Evolutionary conservation across 2,329 filamentous ascomycete genomes (phyloP).

Genomic region (Byssochlamys sp.): DNA sequence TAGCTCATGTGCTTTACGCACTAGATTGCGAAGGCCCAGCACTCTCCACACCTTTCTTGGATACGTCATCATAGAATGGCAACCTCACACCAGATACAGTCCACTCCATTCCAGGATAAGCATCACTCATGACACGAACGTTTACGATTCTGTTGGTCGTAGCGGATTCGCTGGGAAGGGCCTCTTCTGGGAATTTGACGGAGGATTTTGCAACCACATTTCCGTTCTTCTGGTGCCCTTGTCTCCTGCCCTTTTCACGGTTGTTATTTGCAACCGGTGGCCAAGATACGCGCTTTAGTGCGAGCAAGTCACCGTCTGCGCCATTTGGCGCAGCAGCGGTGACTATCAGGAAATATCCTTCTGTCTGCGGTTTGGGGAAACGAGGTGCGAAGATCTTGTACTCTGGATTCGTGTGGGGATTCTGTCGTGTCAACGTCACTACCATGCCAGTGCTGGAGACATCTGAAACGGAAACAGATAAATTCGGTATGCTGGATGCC

Average conservation of each 20-base stretch:
- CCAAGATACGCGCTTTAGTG: conserved; percentile 81
- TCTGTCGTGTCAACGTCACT: conserved; percentile 52
- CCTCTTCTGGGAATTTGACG: conserved; percentile 21
- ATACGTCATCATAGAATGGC: conserved; percentile 26
- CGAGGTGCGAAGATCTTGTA: conserved; percentile 73
- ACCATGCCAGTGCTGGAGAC: conserved; percentile 54
- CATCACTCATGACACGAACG: conserved; percentile 73
- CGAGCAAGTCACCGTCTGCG: conserved; percentile 65
- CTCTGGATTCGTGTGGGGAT: conserved; percentile 55
- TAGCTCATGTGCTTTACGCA: not conserved
- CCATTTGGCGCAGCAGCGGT: conserved; percentile 35
- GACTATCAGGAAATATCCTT: conserved; percentile 82
- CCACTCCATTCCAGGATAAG: conserved; percentile 70
- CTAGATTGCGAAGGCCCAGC: not conserved
- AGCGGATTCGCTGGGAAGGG: conserved; percentile 5
- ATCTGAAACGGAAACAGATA: conserved; percentile 53
- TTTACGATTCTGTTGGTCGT: conserved; percentile 54
- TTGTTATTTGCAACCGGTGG: conserved; percentile 22
- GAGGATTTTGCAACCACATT: conserved; percentile 17
- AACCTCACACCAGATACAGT: conserved; percentile 42
- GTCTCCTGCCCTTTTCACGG: conserved; percentile 10
- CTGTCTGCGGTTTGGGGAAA: conserved; percentile 88
- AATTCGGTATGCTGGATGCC: conserved; percentile 56
- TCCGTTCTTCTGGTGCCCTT: conserved; percentile 5
- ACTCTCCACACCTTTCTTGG: conserved; percentile 13